A percentile compares a stretch with the other conserved stretches of the same genome.
These are phyloP conservation scores for Edaphochlamys debaryana DNA, from an alignment of 139 green algal species.

Conservation along the genomic window DNA sequence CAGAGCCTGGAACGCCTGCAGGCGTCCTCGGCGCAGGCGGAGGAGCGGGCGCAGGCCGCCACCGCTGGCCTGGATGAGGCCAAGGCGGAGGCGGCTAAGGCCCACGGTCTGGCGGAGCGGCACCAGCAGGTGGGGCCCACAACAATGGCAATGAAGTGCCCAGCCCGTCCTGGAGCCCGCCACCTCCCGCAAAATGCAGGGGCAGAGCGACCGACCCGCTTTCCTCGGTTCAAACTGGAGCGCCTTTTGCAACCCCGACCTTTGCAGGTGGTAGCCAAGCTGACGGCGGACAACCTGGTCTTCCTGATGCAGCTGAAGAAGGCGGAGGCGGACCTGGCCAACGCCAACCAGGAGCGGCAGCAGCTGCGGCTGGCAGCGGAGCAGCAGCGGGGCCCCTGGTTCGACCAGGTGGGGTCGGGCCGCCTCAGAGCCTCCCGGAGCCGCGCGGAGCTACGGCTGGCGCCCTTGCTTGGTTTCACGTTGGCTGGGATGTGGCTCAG, in stretches of 20 bases:
- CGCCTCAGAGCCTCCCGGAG: no score
- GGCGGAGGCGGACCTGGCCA: slow-evolving; percentile 56
- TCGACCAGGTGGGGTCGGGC: slow-evolving; percentile 65
- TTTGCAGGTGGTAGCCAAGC: slow-evolving; percentile 62
- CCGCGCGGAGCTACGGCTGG: no score
- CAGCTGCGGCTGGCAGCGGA: slow-evolving; percentile 56
- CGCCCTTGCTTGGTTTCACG: no score
- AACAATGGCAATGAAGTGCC: no score
- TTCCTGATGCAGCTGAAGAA: slow-evolving; percentile 70
- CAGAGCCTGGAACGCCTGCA: not conserved
- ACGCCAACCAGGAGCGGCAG: slow-evolving; percentile 34
- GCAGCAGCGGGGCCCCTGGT: slow-evolving; percentile 66
- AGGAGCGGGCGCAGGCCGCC: slow-evolving; percentile 18
- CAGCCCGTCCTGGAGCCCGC: no score
- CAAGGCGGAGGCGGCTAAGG: slow-evolving; percentile 44
- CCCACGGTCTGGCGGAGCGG: slow-evolving; percentile 36
- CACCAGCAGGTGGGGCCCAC: slow-evolving; percentile 52
- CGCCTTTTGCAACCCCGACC: no score
- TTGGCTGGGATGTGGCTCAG: no score
- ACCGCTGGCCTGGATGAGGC: slow-evolving; percentile 40
- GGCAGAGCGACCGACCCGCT: no score
- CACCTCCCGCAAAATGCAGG: no score
- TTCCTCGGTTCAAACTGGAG: no score
- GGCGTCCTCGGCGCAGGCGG: not conserved
- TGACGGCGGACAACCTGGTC: slow-evolving; percentile 75